phyloP scores from a whole-genome alignment of 139 green algal genomes.

The Chlamydomonas eustigma region DNA sequence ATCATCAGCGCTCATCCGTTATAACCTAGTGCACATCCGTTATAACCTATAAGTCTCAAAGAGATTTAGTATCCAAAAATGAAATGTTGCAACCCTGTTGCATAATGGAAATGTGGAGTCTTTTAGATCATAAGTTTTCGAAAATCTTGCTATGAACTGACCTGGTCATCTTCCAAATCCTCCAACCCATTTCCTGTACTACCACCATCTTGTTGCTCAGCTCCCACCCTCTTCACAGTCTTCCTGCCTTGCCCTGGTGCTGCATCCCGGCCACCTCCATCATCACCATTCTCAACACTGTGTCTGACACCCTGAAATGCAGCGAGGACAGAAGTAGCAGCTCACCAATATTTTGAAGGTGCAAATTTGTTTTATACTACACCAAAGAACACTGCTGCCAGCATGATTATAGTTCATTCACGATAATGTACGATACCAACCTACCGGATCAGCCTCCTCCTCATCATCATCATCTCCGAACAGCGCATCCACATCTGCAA shows the following conservation, averaged over 20 bases:
- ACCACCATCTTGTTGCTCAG: too few species aligned
- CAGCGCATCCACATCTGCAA: background rate
- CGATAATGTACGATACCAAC: background rate
- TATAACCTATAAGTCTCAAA: background rate
- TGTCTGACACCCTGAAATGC: background rate
- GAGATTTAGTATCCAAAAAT: background rate
- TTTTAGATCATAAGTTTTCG: too few species aligned
- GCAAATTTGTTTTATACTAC: background rate
- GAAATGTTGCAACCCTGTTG: background rate
- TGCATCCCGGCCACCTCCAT: too few species aligned
- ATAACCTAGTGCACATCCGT: background rate
- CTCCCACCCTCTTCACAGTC: too few species aligned
- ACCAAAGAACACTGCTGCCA: background rate
- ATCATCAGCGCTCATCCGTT: background rate
- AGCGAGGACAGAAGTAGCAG: too few species aligned
- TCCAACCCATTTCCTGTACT: too few species aligned
- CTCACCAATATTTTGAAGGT: background rate
- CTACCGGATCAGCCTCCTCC: background rate
- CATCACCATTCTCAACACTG: background rate
- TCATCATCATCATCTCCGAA: background rate
- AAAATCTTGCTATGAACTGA: too few species aligned
- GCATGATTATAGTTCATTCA: background rate
- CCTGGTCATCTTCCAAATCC: too few species aligned
- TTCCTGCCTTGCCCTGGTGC: too few species aligned
- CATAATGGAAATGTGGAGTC: too few species aligned